A percentile compares a stretch with the other conserved stretches of the same genome.
Conservation (phyloP, 2,329 filamentous ascomycete genomes). For the Fusarium tanahbumbuense region DNA sequence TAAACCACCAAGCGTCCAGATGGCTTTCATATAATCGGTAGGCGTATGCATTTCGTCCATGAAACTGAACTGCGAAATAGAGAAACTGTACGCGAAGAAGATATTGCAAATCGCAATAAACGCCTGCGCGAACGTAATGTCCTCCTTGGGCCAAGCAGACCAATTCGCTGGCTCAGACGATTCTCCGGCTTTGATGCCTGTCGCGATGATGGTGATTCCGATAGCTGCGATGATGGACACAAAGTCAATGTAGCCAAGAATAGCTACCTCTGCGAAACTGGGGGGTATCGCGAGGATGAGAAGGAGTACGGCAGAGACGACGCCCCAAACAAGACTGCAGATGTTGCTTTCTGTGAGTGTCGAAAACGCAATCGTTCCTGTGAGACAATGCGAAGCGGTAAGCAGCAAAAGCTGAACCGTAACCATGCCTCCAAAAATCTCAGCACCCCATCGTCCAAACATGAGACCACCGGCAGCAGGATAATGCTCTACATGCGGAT, state of each 20-base stretch:
- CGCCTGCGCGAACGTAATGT: conserved; percentile 60
- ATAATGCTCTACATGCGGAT: conserved; percentile 69
- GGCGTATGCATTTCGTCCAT: conserved; percentile 61
- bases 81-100: conserved; percentile 71
- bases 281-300: conserved; percentile 56
- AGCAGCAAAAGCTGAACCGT: conserved; percentile 72
- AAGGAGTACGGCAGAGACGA: conserved; percentile 55
- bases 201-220: conserved; percentile 70
- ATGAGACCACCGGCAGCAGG: conserved; percentile 72
- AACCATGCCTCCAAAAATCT: conserved; percentile 68
- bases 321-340: conserved; percentile 54
- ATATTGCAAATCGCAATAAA: conserved; percentile 74
- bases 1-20: conserved; percentile 69
- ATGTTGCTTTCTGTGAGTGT: conserved; percentile 65
- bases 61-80: conserved; percentile 58
- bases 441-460: conserved; percentile 65
- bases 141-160: conserved; percentile 53
- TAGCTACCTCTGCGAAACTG: conserved; percentile 50
- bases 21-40: conserved; percentile 57
- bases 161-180: conserved; percentile 42
- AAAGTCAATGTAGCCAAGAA: conserved; percentile 45
- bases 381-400: conserved; percentile 74
- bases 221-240: conserved; percentile 62
- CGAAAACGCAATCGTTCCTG: conserved; percentile 73
- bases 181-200: conserved; percentile 58